These are phyloP conservation scores for Fusarium irregulare DNA, from an alignment of 2,329 filamentous ascomycete species.

Conservation along the genomic window DNA sequence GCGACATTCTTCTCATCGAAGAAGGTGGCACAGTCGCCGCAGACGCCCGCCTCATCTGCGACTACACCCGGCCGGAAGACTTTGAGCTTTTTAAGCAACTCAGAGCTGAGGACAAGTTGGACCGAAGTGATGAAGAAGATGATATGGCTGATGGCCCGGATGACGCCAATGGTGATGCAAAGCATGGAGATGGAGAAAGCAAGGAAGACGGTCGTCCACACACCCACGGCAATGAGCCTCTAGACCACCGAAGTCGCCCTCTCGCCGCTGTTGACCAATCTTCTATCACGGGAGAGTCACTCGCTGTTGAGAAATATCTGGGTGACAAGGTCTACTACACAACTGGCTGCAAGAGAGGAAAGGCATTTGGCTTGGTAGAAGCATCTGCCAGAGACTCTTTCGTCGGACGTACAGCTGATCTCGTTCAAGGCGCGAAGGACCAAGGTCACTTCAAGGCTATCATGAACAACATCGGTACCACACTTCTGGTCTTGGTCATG, in stretches of 20 bases:
- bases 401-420: slow-evolving; percentile 30
- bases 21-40: slow-evolving; percentile 33
- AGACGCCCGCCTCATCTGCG: slow-evolving; percentile 27
- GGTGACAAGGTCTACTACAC: slow-evolving; percentile 34
- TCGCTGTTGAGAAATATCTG: slow-evolving; percentile 26
- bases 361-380: slow-evolving; percentile 19
- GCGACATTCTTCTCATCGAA: slow-evolving; percentile 30
- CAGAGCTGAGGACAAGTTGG: slow-evolving; percentile 27
- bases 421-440: slow-evolving; percentile 31
- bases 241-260: slow-evolving; percentile 21
- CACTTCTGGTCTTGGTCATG: slow-evolving; percentile 25
- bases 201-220: background rate
- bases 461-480: slow-evolving; percentile 33
- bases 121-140: slow-evolving; percentile 31
- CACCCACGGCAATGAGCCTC: slow-evolving; percentile 1
- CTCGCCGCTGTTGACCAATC: slow-evolving; percentile 29
- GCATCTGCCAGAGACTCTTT: slow-evolving; percentile 23
- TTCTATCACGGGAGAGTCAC: slow-evolving; percentile 29
- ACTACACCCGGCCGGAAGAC: slow-evolving; percentile 27
- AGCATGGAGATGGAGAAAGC: background rate
- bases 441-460: slow-evolving; percentile 35
- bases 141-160: slow-evolving; percentile 7
- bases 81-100: slow-evolving; percentile 32
- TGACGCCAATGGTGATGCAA: background rate
- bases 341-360: slow-evolving; percentile 31